Base-by-base conservation (phyloP, 768 basidiomycete genomes). In the Hypholoma fasciculare region DNA sequence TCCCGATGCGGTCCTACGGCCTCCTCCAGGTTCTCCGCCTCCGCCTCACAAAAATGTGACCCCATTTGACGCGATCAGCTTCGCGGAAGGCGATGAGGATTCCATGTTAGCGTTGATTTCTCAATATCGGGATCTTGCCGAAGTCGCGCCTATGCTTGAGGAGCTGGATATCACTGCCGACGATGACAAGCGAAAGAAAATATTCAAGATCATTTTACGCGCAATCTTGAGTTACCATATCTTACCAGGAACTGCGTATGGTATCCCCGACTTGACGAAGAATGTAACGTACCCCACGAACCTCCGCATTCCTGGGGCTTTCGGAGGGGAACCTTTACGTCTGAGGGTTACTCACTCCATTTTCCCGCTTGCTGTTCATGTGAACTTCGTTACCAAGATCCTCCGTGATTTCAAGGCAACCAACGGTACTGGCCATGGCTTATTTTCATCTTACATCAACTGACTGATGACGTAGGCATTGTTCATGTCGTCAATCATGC, bases 151-250 rank as follows among this genome's bases (percentile, higher is more conserved):
- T 74, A 3, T 49, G 65, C 73, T 82, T 30, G 75, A 80, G 19
- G 65, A 73, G 19, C 13, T 69, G 13, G 66, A 66, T 23, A 19
- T 27, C 40, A 39, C 44, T 37, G 71, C 75, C 14, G 74, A 76
- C 36, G 75, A 69, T 16, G 70, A 80, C 40, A 82, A 78, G 60
- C 74, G 76, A 56, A 84, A 82, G 61, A 81, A 85, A 66, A 76
- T 81, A 47, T 69, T 90, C 65, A 82, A 82, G 62, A 73, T 75
- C 52, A 78, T 89, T 58, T 63, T 87, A 27, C 77, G 74, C 14
- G 78, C 79, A 42, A 76, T 88, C 30, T 69, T 87, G 17, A 74
- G 78, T 19, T 89, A 86, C 69, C 85, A 85, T 66, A 79, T 81
- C 46, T 69, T 89, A 8, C 79, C 80, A 19, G 26, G 62, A 68